Evolutionary conservation across 2,329 filamentous ascomycete species (phyloP), one percentile per base, ranked within the genome.

Genomic region (Pseudogymnoascus sp.): DNA sequence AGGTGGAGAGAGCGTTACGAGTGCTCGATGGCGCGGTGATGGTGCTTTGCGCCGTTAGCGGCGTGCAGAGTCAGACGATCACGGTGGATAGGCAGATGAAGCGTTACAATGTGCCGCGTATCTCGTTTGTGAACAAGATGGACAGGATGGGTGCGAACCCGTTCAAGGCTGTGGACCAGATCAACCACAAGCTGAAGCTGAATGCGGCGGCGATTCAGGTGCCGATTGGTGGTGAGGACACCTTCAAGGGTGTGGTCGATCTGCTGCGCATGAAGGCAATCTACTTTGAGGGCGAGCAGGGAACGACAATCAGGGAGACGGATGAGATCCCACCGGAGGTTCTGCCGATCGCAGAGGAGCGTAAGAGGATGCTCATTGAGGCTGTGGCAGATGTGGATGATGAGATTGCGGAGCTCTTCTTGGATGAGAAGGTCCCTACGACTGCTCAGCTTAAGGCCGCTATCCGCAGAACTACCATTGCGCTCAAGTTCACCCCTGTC

Each of bases 51-150:
- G 94, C 94, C 64, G 94, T 97, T 64, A 96, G 90, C 70, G 94
- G 94, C 72, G 94, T 99, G 35, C 94, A 99, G 77, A 93, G 88
- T 72, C 94, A 99, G 78, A 99, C 94, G 17, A 97, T 97, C 69
- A 99, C 94, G 1, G 94, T 99, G 66, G 92, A 99, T 75, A 85
- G 94, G 69, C 94, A 99, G 79, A 99, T 99, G 94, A 90, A 92
- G 79, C 87, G 94, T 68, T 99, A 99, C 81, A 93, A 97, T 72
- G 87, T 99, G 65, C 94, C 94, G 64, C 84, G 94, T 69, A 87
- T 99, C 74, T 96, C 90, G 61, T 99, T 99, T 72, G 86, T 99
- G 74, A 99, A 99, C 81, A 99, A 99, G 82, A 97, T 99, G 93
- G 94, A 99, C 73, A 88, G 94, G 67, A 97, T 97, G 89, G 94